Evolutionary conservation across 192 early-diverging fungal species (phyloP), one percentile per base, ranked within the genome.

Genomic region (Umbelopsis sp.): DNA sequence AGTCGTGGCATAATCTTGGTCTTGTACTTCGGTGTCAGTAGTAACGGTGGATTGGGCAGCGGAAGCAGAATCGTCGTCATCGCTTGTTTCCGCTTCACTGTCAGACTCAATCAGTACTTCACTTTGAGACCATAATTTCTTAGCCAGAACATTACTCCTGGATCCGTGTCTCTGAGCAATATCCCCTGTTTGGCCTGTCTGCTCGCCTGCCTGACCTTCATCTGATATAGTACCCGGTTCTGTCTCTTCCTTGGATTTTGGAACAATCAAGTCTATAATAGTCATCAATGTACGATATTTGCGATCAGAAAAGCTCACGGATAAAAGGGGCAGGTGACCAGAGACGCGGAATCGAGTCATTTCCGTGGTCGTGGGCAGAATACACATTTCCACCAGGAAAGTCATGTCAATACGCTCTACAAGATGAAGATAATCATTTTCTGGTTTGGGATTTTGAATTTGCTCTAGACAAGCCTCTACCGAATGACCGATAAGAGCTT

Each of bases 221-320:
- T 41, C 10, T 6, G 37, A 41, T 41, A 41, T 41, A 41, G 37
- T 10, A 41, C 37, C 6, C 37, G 5, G 37, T 6, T 41, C 10
- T 15, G 72, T 66, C 33, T 49, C 65, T 35, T 73, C 79, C 9
- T 65, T 68, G 47, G 64, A 74, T 73, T 72, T 74, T 51, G 75
- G 80, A 37, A 86, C 80, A 21, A 94, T 86, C 46, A 91, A 79
- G 49, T 93, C 91, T 21, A 92, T 84, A 67, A 92, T 88, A 18
- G 75, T 80, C 94, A 96, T 97, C 7, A 97, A 82, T 1, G 89
- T 88, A 70, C 91, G 90, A 85, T 97, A 97, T 76, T 99, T 99
- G 64, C 89, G 83, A 77, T 99, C 95, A 0, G 96, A 97, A 35
- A 99, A 89, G 75, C 94, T 97, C 23, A 97, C 76, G 61, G 94